phyloP scores from a whole-genome alignment of 805 yeast genomes.

The Candida nemodendra region DNA sequence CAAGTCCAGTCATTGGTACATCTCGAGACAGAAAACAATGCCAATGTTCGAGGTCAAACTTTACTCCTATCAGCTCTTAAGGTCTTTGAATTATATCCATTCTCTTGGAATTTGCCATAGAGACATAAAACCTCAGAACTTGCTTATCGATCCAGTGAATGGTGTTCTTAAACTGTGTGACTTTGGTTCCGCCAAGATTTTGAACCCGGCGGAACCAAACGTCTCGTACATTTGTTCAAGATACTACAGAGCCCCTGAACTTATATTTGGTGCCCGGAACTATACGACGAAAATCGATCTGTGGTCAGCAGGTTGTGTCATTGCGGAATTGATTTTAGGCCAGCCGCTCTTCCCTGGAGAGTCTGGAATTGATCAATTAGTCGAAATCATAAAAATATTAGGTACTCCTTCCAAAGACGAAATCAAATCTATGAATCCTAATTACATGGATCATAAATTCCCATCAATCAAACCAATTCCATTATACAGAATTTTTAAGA shows the following conservation, averaged over 20 bases:
- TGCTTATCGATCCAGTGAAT: conserved; percentile 79
- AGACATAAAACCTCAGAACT: conserved; percentile 88
- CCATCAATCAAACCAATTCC: conserved; percentile 83
- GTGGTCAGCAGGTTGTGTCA: conserved; percentile 98
- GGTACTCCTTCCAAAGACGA: conserved; percentile 95
- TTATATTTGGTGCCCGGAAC: conserved; percentile 94
- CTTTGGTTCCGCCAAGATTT: conserved; percentile 91
- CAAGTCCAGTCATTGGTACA: conserved; percentile 84
- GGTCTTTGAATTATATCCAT: conserved; percentile 80
- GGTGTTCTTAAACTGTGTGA: conserved; percentile 92
- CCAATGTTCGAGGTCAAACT: conserved; percentile 86
- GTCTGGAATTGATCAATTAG: conserved; percentile 94
- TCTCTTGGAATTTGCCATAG: conserved; percentile 81
- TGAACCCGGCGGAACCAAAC: conserved; percentile 88
- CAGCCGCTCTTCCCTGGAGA: conserved; percentile 98
- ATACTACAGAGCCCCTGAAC: conserved; percentile 96
- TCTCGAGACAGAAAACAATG: conserved; percentile 72
- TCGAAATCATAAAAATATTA: conserved; percentile 90
- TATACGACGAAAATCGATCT: conserved; percentile 95
- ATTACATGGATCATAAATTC: conserved; percentile 95
- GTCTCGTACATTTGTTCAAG: conserved; percentile 96
- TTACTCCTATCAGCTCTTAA: conserved; percentile 72
- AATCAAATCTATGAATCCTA: conserved; percentile 92
- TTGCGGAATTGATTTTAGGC: conserved; percentile 94
- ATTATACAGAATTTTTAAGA: conserved; percentile 61